These are phyloP conservation scores for Ramularia endophylla DNA, from an alignment of 2,329 filamentous ascomycete species.

Conservation along the genomic window DNA sequence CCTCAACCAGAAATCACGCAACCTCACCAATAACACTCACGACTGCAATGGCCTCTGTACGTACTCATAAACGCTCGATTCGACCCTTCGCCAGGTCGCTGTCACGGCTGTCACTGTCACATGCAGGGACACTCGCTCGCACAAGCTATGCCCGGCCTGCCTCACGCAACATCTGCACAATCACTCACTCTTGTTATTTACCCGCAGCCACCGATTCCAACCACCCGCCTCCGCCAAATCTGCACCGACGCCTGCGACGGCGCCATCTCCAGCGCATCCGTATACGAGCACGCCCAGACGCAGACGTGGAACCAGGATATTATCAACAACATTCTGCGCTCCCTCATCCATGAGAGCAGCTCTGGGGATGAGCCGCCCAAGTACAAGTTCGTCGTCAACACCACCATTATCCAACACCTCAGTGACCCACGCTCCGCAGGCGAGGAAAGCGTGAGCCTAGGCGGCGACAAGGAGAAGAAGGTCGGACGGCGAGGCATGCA, in stretches of 20 bases:
- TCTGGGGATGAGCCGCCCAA: conserved; percentile 46
- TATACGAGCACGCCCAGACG: conserved; percentile 83
- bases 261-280: conserved; percentile 66
- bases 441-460: conserved; percentile 24
- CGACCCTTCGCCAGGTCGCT: too few relatives aligned
- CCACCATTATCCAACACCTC: conserved; percentile 94
- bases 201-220: conserved; percentile 63
- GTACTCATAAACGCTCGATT: too few relatives aligned
- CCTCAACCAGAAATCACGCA: too few relatives aligned
- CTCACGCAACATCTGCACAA: too few relatives aligned
- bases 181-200: background rate
- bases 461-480: conserved; percentile 58
- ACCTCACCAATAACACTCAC: too few relatives aligned
- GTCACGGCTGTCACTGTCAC: too few relatives aligned
- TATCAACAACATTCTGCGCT: conserved; percentile 75
- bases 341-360: conserved; percentile 62
- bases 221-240: conserved; percentile 76
- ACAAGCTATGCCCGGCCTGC: too few relatives aligned
- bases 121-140: too few relatives aligned
- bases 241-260: conserved; percentile 77
- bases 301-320: conserved; percentile 86
- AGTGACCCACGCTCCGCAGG: conserved; percentile 61
- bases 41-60: too few relatives aligned
- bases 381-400: conserved; percentile 96
- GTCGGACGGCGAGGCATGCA: conserved; percentile 87